phyloP scores from a whole-genome alignment of 192 early-diverging fungal genomes.

The Mortierella claussenii region DNA sequence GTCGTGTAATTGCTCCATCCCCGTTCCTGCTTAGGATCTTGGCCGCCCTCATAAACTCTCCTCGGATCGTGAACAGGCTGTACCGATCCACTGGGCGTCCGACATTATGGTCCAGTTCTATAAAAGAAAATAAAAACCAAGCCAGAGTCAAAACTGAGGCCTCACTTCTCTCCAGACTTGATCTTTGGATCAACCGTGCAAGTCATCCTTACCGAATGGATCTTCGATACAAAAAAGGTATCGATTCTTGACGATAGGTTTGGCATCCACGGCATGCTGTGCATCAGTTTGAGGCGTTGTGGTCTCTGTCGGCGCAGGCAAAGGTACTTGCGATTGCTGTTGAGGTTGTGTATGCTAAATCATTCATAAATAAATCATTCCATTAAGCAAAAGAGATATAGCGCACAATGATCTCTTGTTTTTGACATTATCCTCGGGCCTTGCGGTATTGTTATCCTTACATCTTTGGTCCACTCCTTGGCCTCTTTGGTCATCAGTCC shows the following conservation, averaged over 20 bases:
- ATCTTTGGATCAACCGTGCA: background rate
- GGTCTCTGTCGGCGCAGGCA: background rate
- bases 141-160: too few relatives aligned
- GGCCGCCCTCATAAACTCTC: slow-evolving; percentile 51
- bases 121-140: background rate
- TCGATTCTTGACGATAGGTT: slow-evolving; percentile 44
- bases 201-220: slow-evolving; percentile 43
- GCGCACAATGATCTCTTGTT: too few relatives aligned
- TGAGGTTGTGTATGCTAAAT: slow-evolving; percentile 21
- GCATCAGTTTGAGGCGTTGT: background rate
- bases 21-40: slow-evolving; percentile 49
- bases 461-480: slow-evolving; percentile 50
- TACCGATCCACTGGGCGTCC: slow-evolving; percentile 46
- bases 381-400: too few relatives aligned
- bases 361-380: too few relatives aligned
- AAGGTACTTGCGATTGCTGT: background rate
- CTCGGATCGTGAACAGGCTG: slow-evolving; percentile 50
- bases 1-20: slow-evolving; percentile 28
- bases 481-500: slow-evolving; percentile 40
- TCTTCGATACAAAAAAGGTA: slow-evolving; percentile 52
- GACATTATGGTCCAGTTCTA: slow-evolving; percentile 46
- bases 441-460: slow-evolving; percentile 19
- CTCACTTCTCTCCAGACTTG: background rate
- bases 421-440: too few relatives aligned
- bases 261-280: slow-evolving; percentile 8